Evolutionary conservation across 2,329 filamentous ascomycete genomes (phyloP), one percentile per base, ranked within the genome.

Genomic region (Kalaharituber pfeilii): DNA sequence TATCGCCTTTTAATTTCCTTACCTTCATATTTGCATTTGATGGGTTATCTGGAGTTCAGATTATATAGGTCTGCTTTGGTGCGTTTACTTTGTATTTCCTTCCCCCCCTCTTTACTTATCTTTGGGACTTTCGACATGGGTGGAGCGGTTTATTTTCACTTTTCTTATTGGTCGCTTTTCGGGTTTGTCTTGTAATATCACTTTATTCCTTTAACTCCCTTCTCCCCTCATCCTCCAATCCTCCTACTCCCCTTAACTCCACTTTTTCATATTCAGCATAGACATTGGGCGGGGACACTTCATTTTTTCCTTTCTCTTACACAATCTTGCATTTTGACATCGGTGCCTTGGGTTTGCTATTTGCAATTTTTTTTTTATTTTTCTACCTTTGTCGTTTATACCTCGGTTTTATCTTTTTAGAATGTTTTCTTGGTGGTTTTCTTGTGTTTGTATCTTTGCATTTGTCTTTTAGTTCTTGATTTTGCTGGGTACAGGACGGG

Each of bases 21-120:
- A 25, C 24, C 49, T 54, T 56, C 18, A 26, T 25, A 26, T 54
- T 50, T 26, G 49, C 27, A 36, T 58, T 55, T 58, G 49, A 56
- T 36, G 59, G 61, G 42, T 22, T 47, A 50, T 53, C 33, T n/a
- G 58, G 54, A 58, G 53, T 57, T 57, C 44, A 51, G 49, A 54
- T 49, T 54, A 54, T 51, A 49, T 52, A 58, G 52, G 52, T 53
- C 49, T 57, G 50, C 49, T 51, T 55, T 33, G 42, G 30, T n/a
- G n/a, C n/a, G 51, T 52, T 44, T 45, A 27, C 36, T 44, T 53
- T 39, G 29, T 54, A 49, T 49, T 28, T 28, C 28, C 33, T 33
- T 36, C 27, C 22, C 54, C 27, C 20, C 45, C 22, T 44, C 44
- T 47, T 53, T 52, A 24, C 52, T 54, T 55, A 55, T 47, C 49